phyloP scores from a whole-genome alignment of 192 early-diverging fungal species.

The Dimargaris verticillata region DNA sequence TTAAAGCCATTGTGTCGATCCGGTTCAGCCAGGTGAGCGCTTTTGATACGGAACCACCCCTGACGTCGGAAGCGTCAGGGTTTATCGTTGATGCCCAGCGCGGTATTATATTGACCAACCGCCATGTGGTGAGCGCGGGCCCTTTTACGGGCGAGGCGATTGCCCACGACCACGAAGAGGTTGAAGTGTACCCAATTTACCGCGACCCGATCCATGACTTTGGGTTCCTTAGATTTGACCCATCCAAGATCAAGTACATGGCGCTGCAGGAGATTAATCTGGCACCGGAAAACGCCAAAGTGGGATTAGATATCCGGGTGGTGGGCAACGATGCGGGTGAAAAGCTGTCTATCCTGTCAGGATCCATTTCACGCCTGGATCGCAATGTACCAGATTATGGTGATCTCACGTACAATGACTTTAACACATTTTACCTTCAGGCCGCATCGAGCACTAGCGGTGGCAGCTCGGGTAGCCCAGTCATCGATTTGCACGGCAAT shows the following conservation, averaged over 20 bases:
- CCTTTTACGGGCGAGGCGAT: conserved; percentile 60
- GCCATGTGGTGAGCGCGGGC: conserved; percentile 58
- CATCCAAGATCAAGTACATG: conserved; percentile 48
- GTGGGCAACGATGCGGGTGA: conserved; percentile 71
- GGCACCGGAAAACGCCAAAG: conserved; percentile 45
- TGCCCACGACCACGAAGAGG: conserved; percentile 59
- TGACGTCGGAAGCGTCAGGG: conserved; percentile 51
- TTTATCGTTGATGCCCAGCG: conserved; percentile 58
- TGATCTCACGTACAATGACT: conserved; percentile 51
- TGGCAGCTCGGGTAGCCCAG: conserved; percentile 62
- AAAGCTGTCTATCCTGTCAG: conserved; percentile 58
- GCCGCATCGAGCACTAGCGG: conserved; percentile 57
- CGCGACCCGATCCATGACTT: conserved; percentile 75
- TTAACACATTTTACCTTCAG: conserved; percentile 72
- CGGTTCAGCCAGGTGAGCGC: conserved; percentile 58
- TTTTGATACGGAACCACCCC: conserved; percentile 63
- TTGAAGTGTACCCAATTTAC: conserved; percentile 51
- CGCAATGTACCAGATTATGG: conserved; percentile 56
- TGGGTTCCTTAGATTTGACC: conserved; percentile 65
- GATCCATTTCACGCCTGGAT: conserved; percentile 56
- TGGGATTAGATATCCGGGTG: conserved; percentile 60
- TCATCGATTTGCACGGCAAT: conserved; percentile 56
- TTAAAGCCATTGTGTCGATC: conserved; percentile 61
- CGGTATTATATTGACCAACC: conserved; percentile 62
- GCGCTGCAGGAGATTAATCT: conserved; percentile 45